These are phyloP conservation scores for Claviceps sp. DNA, from an alignment of 2,329 filamentous ascomycete species.

Conservation along the genomic window DNA sequence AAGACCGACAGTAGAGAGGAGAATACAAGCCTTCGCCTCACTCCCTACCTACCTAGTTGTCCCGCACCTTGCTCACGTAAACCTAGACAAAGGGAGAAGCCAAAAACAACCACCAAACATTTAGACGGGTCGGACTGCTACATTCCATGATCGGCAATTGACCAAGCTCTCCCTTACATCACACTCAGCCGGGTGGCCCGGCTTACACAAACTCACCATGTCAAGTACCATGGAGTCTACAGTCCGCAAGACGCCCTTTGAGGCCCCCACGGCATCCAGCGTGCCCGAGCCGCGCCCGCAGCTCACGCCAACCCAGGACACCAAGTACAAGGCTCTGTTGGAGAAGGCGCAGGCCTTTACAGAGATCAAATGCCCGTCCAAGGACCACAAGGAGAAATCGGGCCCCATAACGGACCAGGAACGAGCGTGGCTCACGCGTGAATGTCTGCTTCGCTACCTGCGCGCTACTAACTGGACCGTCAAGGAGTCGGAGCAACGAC, in stretches of 20 bases:
- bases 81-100: neutral
- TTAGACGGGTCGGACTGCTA: too few relatives aligned
- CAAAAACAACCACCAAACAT: neutral
- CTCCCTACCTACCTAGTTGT: neutral
- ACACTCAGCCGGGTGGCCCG: neutral
- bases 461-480: constrained; percentile 86
- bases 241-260: constrained; percentile 41
- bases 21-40: neutral
- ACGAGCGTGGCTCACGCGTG: constrained; percentile 78
- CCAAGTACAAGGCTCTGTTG: constrained; percentile 71
- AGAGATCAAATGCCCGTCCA: constrained; percentile 32
- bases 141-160: neutral
- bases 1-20: neutral
- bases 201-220: neutral
- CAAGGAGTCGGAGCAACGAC: constrained; percentile 60
- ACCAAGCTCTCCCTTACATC: neutral
- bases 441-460: constrained; percentile 86
- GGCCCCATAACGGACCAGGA: constrained; percentile 65
- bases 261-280: constrained; percentile 40
- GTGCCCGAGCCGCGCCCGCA: constrained; percentile 41
- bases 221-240: neutral
- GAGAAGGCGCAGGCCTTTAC: constrained; percentile 57
- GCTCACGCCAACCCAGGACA: constrained; percentile 63
- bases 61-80: neutral
- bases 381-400: constrained; percentile 42